Conservation (phyloP, 257 asterid genomes). For the Anisodus tanguticus region DNA sequence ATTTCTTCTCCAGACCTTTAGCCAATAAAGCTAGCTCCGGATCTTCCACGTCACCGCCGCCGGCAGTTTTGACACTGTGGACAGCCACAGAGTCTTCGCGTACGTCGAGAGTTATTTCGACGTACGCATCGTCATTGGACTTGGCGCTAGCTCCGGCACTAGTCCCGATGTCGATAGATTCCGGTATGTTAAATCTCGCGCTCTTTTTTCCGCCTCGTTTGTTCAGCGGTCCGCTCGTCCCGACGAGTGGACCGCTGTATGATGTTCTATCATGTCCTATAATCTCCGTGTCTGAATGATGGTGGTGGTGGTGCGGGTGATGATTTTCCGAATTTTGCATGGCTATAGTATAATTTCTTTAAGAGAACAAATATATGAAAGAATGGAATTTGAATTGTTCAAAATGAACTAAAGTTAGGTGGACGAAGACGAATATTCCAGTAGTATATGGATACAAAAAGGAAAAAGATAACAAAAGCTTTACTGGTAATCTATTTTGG, state of each 20-base stretch:
- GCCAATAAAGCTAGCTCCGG: slow-evolving; percentile 84
- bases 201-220: slow-evolving; percentile 69
- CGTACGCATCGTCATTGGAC: slow-evolving; percentile 61
- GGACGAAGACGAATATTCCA: background rate
- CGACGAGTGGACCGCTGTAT: slow-evolving; percentile 55
- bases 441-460: background rate
- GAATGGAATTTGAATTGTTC: background rate
- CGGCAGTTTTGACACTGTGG: slow-evolving; percentile 83
- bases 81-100: slow-evolving; percentile 91
- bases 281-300: slow-evolving; percentile 67
- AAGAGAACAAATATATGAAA: background rate
- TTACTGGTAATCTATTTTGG: background rate
- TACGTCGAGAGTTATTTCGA: slow-evolving; percentile 90
- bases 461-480: slow-evolving; percentile 1
- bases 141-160: slow-evolving; percentile 23
- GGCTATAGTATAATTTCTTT: background rate
- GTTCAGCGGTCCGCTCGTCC: slow-evolving; percentile 65
- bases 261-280: slow-evolving; percentile 47
- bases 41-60: slow-evolving; percentile 82
- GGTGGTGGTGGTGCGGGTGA: slow-evolving; percentile 46
- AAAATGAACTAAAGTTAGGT: background rate
- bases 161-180: slow-evolving; percentile 19
- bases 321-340: slow-evolving; percentile 56
- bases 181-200: slow-evolving; percentile 73
- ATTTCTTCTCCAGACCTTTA: slow-evolving; percentile 65